Conservation (phyloP, 2,329 filamentous ascomycete species). For the Aspergillus candidus region DNA sequence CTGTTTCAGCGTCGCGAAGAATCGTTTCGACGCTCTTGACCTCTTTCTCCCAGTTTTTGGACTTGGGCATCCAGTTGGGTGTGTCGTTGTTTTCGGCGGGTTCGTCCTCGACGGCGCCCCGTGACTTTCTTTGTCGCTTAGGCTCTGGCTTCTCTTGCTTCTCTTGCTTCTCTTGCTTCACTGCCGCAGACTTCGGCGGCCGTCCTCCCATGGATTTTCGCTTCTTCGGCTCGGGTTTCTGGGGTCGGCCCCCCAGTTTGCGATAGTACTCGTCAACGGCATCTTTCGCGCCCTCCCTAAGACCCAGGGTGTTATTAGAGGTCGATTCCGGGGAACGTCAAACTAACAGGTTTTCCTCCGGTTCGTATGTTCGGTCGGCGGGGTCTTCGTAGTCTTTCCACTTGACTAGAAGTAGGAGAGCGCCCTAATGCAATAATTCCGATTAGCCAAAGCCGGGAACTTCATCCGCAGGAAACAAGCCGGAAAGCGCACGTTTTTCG, state of each 20-base stretch:
- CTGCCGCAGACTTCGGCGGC: conserved; percentile 17
- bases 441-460: conserved; percentile 13
- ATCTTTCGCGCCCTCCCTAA: conserved; percentile 35
- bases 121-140: conserved; percentile 27
- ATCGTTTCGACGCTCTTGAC: conserved; percentile 40
- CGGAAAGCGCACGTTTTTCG: conserved; percentile 27
- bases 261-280: conserved; percentile 37
- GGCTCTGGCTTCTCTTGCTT: conserved; percentile 16
- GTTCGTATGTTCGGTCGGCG: conserved; percentile 42
- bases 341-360: conserved; percentile 41
- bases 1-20: conserved; percentile 29
- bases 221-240: conserved; percentile 25
- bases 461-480: conserved; percentile 1
- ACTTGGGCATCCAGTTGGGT: conserved; percentile 35
- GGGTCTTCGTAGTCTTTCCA: conserved; percentile 43
- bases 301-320: conserved; percentile 13
- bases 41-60: conserved; percentile 40
- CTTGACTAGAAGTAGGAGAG: conserved; percentile 39
- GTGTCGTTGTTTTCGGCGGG: conserved; percentile 12
- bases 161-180: conserved; percentile 17
- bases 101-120: conserved; percentile 14
- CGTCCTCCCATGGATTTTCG: conserved; percentile 28
- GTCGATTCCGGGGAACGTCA: background rate
- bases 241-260: conserved; percentile 38
- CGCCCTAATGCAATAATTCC: conserved; percentile 21